A percentile compares a stretch with the other conserved stretches of the same genome.
Evolutionary conservation across 345 rosid genomes (phyloP).

Genomic region (Hevea brasiliensis): DNA sequence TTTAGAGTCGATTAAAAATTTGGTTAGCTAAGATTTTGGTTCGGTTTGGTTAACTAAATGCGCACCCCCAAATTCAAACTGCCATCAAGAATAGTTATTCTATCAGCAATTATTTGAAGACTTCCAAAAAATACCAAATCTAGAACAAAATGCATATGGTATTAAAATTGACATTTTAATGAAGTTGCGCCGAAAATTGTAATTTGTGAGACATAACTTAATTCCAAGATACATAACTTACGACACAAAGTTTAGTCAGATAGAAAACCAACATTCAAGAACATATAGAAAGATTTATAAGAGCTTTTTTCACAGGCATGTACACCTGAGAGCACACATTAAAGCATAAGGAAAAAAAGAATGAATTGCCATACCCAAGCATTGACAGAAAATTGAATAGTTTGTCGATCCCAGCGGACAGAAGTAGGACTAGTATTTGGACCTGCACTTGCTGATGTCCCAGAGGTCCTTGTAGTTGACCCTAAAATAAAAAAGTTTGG

Average conservation of each 20-base stretch:
- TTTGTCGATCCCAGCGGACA: conserved; percentile 83
- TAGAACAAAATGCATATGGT: not conserved
- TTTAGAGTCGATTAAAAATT: no score
- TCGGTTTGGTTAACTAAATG: no score
- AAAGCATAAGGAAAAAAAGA: not conserved
- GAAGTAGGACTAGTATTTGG: conserved; percentile 47
- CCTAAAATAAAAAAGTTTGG: conserved; percentile 43
- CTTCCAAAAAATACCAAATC: not conserved
- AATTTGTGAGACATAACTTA: not conserved
- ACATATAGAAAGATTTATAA: not conserved
- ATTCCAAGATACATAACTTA: no score
- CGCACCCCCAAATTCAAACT: no score
- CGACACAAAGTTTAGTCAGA: not conserved
- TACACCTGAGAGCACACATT: not conserved
- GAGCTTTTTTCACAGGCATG: not conserved
- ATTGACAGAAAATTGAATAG: conserved; percentile 93
- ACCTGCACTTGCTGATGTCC: conserved; percentile 56
- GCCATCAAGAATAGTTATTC: not conserved
- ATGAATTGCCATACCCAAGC: conserved; percentile 69
- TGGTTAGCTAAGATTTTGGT: no score
- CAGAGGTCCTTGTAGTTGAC: conserved; percentile 60
- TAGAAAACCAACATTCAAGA: not conserved
- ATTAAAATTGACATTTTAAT: not conserved
- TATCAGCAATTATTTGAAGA: not conserved
- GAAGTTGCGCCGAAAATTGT: not conserved